These are phyloP conservation scores for Phyllosticta citriasiana DNA, from an alignment of 2,329 filamentous ascomycete species.

Conservation along the genomic window DNA sequence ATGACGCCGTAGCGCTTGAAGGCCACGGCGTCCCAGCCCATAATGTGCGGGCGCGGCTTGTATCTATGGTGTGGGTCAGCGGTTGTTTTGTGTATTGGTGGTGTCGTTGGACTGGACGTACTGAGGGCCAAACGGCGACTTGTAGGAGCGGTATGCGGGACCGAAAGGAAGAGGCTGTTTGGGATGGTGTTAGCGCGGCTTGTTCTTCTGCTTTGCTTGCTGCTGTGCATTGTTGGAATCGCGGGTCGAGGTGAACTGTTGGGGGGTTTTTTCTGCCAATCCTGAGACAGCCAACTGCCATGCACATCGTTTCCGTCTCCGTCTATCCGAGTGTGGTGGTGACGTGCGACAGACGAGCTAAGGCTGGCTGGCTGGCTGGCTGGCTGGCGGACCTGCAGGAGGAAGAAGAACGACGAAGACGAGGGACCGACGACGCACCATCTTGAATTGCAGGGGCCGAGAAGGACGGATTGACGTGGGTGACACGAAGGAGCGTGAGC, in stretches of 20 bases:
- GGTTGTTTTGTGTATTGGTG: not conserved
- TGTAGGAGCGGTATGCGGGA: conserved; percentile 39
- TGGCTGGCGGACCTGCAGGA: not conserved
- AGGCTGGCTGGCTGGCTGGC: not conserved
- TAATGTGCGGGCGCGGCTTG: conserved; percentile 37
- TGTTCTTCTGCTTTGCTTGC: not conserved
- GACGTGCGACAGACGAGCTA: not conserved
- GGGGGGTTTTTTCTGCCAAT: not conserved
- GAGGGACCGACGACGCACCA: not conserved
- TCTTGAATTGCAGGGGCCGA: not conserved
- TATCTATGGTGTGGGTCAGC: conserved; percentile 32
- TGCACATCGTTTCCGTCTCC: not conserved
- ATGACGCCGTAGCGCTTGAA: conserved; percentile 39
- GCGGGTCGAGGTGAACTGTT: not conserved
- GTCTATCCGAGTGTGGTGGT: not conserved
- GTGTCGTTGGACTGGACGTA: conserved; percentile 26
- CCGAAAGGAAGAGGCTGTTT: conserved; percentile 24
- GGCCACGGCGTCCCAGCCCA: conserved; percentile 29
- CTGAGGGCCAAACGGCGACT: conserved; percentile 50
- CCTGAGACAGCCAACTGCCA: not conserved
- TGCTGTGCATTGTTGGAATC: not conserved
- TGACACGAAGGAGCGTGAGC: not conserved
- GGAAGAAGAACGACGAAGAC: not conserved
- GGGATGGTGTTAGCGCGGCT: not conserved
- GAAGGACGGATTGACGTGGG: not conserved